These are phyloP conservation scores for Suillus weaverae DNA, from an alignment of 768 basidiomycete species.

Conservation along the genomic window DNA sequence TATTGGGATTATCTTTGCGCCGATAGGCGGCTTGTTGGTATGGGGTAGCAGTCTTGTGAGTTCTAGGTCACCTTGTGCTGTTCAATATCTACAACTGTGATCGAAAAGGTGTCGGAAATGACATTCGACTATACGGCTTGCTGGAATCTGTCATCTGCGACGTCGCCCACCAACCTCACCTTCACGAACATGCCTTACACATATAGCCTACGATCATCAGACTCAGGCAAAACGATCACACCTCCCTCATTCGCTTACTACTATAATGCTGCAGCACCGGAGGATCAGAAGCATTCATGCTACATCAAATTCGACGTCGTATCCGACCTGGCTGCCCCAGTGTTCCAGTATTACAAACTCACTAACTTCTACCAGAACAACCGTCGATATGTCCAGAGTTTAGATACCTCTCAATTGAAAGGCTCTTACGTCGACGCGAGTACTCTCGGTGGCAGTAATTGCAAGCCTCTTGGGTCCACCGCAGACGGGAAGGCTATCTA, in stretches of 20 bases:
- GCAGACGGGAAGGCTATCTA: slow-evolving; percentile 64
- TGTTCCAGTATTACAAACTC: slow-evolving; percentile 95
- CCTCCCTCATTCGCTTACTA: slow-evolving; percentile 79
- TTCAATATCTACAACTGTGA: slow-evolving; percentile 4
- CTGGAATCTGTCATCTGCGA: slow-evolving; percentile 53
- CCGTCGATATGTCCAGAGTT: slow-evolving; percentile 92
- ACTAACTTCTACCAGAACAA: slow-evolving; percentile 99
- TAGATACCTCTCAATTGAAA: slow-evolving; percentile 81
- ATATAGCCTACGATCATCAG: slow-evolving; percentile 63
- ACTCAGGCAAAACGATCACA: slow-evolving; percentile 44
- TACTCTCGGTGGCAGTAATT: slow-evolving; percentile 69
- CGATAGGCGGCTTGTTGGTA: slow-evolving; percentile 91
- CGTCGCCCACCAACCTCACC: slow-evolving; percentile 31
- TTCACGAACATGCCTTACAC: slow-evolving; percentile 63
- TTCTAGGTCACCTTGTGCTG: slow-evolving; percentile 15
- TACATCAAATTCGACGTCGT: slow-evolving; percentile 82
- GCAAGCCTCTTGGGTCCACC: slow-evolving; percentile 77
- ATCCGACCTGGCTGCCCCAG: slow-evolving; percentile 65
- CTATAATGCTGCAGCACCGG: slow-evolving; percentile 43
- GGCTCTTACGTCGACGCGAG: slow-evolving; percentile 57
- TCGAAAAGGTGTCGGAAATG: slow-evolving; percentile 79
- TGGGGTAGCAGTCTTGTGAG: slow-evolving; percentile 79
- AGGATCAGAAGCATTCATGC: slow-evolving; percentile 60
- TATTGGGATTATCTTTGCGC: slow-evolving; percentile 92
- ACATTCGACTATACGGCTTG: slow-evolving; percentile 95